These are phyloP conservation scores for Esteya vermicola DNA, from an alignment of 2,329 filamentous ascomycete species.

Conservation along the genomic window DNA sequence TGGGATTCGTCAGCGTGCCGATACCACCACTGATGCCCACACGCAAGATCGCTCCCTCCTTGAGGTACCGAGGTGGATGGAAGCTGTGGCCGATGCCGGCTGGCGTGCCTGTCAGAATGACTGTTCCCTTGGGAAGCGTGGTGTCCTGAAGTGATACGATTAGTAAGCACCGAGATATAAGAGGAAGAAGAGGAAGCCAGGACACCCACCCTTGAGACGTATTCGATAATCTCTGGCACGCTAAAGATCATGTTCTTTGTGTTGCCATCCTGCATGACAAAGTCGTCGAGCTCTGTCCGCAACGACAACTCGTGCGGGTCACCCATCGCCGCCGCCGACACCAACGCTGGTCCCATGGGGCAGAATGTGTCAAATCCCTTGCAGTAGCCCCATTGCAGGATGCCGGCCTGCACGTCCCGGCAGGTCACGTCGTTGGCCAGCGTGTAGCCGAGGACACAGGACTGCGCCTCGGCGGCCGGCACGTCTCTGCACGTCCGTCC, in stretches of 20 bases:
- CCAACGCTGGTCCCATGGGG: not conserved
- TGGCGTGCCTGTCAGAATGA: conserved; percentile 33
- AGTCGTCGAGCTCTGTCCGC: conserved; percentile 5
- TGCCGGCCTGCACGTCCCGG: not conserved
- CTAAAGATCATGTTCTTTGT: conserved; percentile 30
- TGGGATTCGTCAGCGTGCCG: not conserved
- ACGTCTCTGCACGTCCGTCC: not conserved
- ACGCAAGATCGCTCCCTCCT: not conserved
- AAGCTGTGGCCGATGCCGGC: conserved; percentile 29
- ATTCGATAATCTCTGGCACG: conserved; percentile 20
- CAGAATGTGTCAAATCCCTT: not conserved
- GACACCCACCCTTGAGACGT: conserved; percentile 16
- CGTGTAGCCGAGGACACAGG: not conserved
- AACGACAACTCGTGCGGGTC: not conserved
- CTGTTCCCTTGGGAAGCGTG: conserved; percentile 24
- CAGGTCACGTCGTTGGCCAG: conserved; percentile 1
- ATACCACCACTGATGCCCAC: not conserved
- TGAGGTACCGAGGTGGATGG: conserved; percentile 21
- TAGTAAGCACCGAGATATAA: not conserved
- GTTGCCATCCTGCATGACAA: conserved; percentile 27
- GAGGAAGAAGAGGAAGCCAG: no score
- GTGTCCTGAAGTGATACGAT: conserved; percentile 17
- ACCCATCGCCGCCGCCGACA: not conserved
- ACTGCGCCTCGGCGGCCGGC: not conserved
- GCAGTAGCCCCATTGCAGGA: not conserved